These are phyloP conservation scores for Diaporthe destruens DNA, from an alignment of 2,329 filamentous ascomycete species.

Conservation along the genomic window DNA sequence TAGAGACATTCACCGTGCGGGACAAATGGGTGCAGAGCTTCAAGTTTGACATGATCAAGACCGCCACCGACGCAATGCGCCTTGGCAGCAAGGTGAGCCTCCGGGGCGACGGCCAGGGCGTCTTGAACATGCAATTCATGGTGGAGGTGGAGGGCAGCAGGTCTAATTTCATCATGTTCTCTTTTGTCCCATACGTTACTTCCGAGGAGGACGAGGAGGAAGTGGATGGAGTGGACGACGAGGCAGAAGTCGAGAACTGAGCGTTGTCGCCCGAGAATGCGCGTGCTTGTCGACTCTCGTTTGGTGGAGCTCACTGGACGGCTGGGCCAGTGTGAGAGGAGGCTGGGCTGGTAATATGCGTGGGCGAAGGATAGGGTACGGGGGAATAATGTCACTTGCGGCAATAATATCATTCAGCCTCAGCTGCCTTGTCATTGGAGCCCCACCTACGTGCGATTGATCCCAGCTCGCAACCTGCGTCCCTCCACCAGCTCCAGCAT, in stretches of 20 bases:
- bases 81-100: constrained; percentile 93
- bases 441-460: background rate
- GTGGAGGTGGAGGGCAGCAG: constrained; percentile 82
- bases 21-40: constrained; percentile 78
- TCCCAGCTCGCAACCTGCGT: background rate
- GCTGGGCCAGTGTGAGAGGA: background rate
- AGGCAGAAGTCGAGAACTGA: constrained; percentile 47
- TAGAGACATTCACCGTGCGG: constrained; percentile 80
- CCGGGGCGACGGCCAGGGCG: constrained; percentile 87
- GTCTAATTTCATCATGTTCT: constrained; percentile 84
- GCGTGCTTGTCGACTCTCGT: constrained; percentile 7
- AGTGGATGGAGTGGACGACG: constrained; percentile 47
- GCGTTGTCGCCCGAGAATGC: constrained; percentile 26
- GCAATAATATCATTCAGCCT: too few relatives aligned
- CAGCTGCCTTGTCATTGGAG: background rate
- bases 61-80: constrained; percentile 91
- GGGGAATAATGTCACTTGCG: background rate
- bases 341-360: background rate
- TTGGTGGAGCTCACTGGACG: background rate
- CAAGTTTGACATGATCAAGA: constrained; percentile 88
- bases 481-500: background rate
- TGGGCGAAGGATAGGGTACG: background rate
- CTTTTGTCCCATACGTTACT: constrained; percentile 79
- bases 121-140: constrained; percentile 96
- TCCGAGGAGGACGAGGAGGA: constrained; percentile 67